Conservation (phyloP, 768 basidiomycete species). For the Galerina marginata region DNA sequence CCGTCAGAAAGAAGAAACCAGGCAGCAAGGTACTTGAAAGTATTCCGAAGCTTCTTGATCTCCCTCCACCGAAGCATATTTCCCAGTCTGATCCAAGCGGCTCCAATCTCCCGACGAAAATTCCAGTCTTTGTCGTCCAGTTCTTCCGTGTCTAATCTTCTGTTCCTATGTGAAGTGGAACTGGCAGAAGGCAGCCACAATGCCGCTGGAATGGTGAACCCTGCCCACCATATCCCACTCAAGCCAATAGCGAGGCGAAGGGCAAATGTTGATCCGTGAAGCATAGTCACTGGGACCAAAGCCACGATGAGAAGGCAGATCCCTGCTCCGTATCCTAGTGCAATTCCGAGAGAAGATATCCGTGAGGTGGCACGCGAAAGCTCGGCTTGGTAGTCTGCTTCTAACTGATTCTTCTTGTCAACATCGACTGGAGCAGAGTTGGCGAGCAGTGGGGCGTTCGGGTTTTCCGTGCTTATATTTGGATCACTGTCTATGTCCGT, state of each 20-base stretch:
- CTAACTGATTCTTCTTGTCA: slow-evolving; percentile 27
- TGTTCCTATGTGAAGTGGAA: neutral
- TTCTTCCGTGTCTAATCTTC: slow-evolving; percentile 20
- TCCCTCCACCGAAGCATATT: slow-evolving; percentile 77
- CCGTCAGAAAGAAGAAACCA: slow-evolving; percentile 97
- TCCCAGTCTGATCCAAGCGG: slow-evolving; percentile 79
- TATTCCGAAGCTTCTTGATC: slow-evolving; percentile 76
- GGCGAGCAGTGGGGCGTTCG: slow-evolving; percentile 35
- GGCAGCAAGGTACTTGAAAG: slow-evolving; percentile 88
- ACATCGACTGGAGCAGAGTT: slow-evolving; percentile 9
- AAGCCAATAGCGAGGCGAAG: slow-evolving; percentile 84
- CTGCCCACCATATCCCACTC: slow-evolving; percentile 88
- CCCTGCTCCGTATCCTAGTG: slow-evolving; percentile 85
- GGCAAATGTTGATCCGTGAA: slow-evolving; percentile 79
- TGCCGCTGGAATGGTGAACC: slow-evolving; percentile 80
- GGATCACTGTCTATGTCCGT: slow-evolving; percentile 17
- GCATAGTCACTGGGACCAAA: slow-evolving; percentile 74
- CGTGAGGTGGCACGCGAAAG: slow-evolving; percentile 80
- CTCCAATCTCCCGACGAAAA: slow-evolving; percentile 54
- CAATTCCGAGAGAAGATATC: slow-evolving; percentile 86
- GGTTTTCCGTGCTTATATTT: slow-evolving; percentile 30
- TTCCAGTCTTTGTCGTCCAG: slow-evolving; percentile 46
- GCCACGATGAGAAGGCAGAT: slow-evolving; percentile 77
- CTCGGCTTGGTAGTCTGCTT: slow-evolving; percentile 53
- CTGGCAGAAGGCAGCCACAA: slow-evolving; percentile 66